Conservation (phyloP, 169 alveolate genomes). For the Plasmodium vinckei region DNA sequence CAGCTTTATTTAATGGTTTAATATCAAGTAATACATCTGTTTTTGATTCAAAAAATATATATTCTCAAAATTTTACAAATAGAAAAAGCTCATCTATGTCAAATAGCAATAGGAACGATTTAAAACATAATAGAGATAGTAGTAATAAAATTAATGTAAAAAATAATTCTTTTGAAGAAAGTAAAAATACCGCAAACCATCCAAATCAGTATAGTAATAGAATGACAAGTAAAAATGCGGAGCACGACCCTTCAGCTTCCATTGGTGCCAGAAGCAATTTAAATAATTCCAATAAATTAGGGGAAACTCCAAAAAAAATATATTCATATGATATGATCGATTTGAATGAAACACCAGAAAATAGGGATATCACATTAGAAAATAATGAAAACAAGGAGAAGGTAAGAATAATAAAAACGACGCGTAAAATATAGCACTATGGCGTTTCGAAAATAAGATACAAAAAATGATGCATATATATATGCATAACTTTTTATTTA, state of each 20-base stretch:
- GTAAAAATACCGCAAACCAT: not conserved
- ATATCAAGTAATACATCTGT: constrained; percentile 35
- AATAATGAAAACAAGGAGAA: constrained; percentile 36
- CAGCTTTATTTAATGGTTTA: constrained; percentile 77
- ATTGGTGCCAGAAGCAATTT: not conserved
- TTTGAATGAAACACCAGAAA: constrained; percentile 25
- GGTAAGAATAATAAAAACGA: constrained; percentile 12
- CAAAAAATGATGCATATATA: not conserved
- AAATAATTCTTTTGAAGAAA: constrained; percentile 1
- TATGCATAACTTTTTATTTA: not conserved
- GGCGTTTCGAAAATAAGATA: not conserved
- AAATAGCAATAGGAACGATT: constrained; percentile 46
- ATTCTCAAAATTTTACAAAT: constrained; percentile 27
- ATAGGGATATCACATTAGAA: not conserved
- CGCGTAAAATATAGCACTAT: not conserved
- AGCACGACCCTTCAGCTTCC: constrained; percentile 5
- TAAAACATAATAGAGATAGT: constrained; percentile 10
- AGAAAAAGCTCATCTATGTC: constrained; percentile 31
- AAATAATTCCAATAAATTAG: constrained; percentile 20
- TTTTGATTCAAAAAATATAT: constrained; percentile 33
- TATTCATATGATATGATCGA: constrained; percentile 52
- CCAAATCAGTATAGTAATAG: constrained; percentile 4
- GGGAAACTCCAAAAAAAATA: not conserved
- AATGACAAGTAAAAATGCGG: constrained; percentile 10
- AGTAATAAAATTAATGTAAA: constrained; percentile 3